phyloP scores from a whole-genome alignment of 192 early-diverging fungal genomes.

The Helicostylum pulchrum region DNA sequence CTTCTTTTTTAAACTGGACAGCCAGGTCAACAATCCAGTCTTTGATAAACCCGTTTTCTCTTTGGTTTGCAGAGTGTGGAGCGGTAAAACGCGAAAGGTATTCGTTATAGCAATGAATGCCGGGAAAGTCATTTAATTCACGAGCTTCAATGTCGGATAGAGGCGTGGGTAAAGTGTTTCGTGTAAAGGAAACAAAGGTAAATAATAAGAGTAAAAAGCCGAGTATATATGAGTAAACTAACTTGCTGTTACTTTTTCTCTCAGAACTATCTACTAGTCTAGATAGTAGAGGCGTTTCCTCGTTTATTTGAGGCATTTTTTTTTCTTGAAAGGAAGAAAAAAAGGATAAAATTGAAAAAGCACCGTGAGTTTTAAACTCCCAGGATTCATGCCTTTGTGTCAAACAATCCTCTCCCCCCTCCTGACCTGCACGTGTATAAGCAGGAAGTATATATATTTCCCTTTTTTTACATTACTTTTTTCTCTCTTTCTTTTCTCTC shows the following conservation, averaged over 20 bases:
- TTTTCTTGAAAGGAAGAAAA: background rate
- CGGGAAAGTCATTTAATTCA: constrained; percentile 23
- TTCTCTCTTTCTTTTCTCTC: background rate
- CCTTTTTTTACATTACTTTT: background rate
- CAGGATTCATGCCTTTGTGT: too few relatives aligned
- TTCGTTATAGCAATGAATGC: constrained; percentile 33
- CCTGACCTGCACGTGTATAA: too few relatives aligned
- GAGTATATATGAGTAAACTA: constrained; percentile 7
- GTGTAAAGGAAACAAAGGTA: constrained; percentile 1
- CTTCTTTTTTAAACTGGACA: background rate
- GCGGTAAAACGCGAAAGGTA: constrained; percentile 27
- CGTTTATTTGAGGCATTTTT: constrained; percentile 3
- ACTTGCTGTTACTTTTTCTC: background rate
- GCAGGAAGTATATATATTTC: background rate
- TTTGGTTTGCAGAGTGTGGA: constrained; percentile 37
- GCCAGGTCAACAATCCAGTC: constrained; percentile 19
- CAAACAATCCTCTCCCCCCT: too few relatives aligned
- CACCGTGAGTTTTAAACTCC: too few relatives aligned
- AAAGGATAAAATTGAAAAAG: background rate
- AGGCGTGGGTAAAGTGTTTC: constrained; percentile 17
- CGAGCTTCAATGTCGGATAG: constrained; percentile 20
- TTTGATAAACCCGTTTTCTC: constrained; percentile 22
- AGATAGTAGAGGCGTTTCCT: constrained; percentile 22
- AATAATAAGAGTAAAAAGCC: constrained; percentile 10
- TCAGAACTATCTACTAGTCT: background rate